Conservation (phyloP, 352 stramenopile species). For the Thraustotheca clavata region DNA sequence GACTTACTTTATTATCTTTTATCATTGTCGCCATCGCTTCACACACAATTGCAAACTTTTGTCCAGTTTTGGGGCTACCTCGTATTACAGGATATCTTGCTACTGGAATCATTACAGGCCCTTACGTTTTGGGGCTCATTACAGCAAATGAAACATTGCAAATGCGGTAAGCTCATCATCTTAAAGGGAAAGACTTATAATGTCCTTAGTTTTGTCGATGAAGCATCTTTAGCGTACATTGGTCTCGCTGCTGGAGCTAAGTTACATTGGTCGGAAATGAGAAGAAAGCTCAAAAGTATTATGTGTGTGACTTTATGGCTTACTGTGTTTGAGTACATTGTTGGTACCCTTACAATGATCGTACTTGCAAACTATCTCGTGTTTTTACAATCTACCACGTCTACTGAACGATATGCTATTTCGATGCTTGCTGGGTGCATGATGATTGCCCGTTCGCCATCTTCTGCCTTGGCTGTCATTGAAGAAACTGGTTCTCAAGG, state of each 20-base stretch:
- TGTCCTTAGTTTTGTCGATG: conserved; percentile 43
- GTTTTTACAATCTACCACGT: conserved; percentile 49
- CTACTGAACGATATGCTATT: conserved; percentile 51
- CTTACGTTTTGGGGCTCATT: conserved; percentile 52
- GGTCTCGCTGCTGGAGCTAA: conserved; percentile 51
- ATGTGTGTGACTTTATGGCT: conserved; percentile 38
- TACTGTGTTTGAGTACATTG: conserved; percentile 49
- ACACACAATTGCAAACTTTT: conserved; percentile 51
- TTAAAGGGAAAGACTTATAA: neutral
- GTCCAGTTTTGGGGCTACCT: conserved; percentile 44
- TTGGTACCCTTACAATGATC: conserved; percentile 52
- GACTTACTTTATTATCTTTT: conserved; percentile 41
- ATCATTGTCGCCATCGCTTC: conserved; percentile 51
- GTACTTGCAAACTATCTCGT: conserved; percentile 50
- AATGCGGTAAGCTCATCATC: conserved; percentile 9
- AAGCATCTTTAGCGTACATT: conserved; percentile 58
- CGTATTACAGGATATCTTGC: conserved; percentile 60
- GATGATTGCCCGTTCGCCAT: conserved; percentile 62
- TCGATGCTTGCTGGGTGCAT: conserved; percentile 53
- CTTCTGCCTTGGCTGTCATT: conserved; percentile 55
- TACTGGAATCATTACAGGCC: conserved; percentile 53
- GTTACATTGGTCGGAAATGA: conserved; percentile 52
- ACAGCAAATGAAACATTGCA: conserved; percentile 36
- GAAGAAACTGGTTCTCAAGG: conserved; percentile 54
- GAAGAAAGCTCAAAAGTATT: conserved; percentile 53